Evolutionary conservation across 768 basidiomycete genomes (phyloP), one percentile per base, ranked within the genome.

Genomic region (Leucocoprinus sp.): DNA sequence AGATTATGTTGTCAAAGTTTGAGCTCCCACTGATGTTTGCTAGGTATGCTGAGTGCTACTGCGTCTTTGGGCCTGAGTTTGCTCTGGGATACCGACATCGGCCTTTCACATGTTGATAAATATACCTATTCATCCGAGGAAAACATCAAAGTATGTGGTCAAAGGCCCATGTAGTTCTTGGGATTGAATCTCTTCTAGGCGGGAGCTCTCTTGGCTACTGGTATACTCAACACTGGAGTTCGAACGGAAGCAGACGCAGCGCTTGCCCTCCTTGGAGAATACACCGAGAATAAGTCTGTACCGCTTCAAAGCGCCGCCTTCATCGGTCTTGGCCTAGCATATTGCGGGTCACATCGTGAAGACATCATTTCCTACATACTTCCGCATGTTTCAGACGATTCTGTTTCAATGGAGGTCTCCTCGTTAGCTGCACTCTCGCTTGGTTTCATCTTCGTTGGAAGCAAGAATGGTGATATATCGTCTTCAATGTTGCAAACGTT

Each of bases 101-200:
- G 96, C 55, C 72, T 98, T 31, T 84, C 81, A 57, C 91, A 95
- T 53, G 84, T 97, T 54, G 96, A 99, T 70, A 96, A 91, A 64
- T 98, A 97, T 68, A 90, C 93, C 18, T 98, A 98, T 60, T 93
- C 91, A 0, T 67, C 87, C 1, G 96, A 99, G 55, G 96, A 99
- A 60, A 75, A 92, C 62, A 97, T 98, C 74, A 98, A 98, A 71
- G 84, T 76, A 50, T 31, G 33, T n/a, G n/a, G n/a, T 42, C 15
- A 5, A 8, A 18, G 3, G 18, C 28, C 29, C 42, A 22, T 18
- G 15, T 23, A 24, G 6, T 24, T 8, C 5, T n/a, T 37, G 15
- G 27, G 8, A 21, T n/a, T 1, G 44, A 18, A 18, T 11, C 17
- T 29, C 23, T 12, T 28, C 49, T 14, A 84, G 79, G 89, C 93